These are phyloP conservation scores for Phytophthora foliorum DNA, from an alignment of 352 stramenopile genomes.

Conservation along the genomic window DNA sequence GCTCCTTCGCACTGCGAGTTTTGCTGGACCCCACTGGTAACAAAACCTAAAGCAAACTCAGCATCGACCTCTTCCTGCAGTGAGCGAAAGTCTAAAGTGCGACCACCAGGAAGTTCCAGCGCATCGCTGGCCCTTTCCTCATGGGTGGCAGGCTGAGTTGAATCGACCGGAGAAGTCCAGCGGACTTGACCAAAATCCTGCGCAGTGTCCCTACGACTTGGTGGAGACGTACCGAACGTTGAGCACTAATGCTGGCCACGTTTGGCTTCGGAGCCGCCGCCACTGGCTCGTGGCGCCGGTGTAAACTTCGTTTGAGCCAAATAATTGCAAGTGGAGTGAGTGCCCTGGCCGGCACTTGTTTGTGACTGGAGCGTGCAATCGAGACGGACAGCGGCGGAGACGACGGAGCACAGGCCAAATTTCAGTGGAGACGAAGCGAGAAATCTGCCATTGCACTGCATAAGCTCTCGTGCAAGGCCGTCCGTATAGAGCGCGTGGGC, in stretches of 20 bases:
- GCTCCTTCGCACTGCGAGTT: no score
- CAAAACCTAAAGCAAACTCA: not conserved
- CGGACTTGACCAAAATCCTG: slow-evolving; percentile 33
- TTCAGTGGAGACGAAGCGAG: slow-evolving; percentile 34
- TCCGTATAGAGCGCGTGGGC: slow-evolving; percentile 25
- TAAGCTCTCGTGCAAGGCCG: slow-evolving; percentile 2
- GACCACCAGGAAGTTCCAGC: slow-evolving; percentile 21
- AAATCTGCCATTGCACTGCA: slow-evolving; percentile 34
- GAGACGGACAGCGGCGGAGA: not conserved
- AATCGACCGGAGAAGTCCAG: slow-evolving; percentile 40
- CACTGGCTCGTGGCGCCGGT: slow-evolving; percentile 25
- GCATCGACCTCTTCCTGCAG: not conserved
- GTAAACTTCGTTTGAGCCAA: slow-evolving; percentile 17
- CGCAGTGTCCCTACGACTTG: slow-evolving; percentile 18
- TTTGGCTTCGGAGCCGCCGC: slow-evolving; percentile 18
- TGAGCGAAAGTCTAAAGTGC: slow-evolving; percentile 27
- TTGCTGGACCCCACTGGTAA: no score
- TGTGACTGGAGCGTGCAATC: slow-evolving; percentile 5
- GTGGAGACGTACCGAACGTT: slow-evolving; percentile 23
- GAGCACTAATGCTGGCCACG: slow-evolving; percentile 36
- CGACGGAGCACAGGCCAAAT: slow-evolving; percentile 21
- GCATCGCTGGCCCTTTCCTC: slow-evolving; percentile 23
- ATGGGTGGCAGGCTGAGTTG: slow-evolving; percentile 35
- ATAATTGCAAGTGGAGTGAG: slow-evolving; percentile 16
- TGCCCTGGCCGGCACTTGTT: not conserved